Conservation (phyloP, 1,139 yeast genomes). For the Candida sp. region DNA sequence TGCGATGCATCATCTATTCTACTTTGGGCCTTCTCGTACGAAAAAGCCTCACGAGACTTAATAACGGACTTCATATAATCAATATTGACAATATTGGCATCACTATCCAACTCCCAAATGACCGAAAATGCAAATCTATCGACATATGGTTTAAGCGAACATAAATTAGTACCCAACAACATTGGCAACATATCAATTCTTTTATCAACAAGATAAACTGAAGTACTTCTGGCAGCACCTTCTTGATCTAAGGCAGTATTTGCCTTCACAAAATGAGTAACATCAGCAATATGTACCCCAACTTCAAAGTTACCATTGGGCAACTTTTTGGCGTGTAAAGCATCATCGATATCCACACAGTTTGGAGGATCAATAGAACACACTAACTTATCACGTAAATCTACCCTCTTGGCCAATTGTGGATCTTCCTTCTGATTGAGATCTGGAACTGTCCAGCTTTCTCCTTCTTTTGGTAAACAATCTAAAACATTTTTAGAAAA, state of each 20-base stretch:
- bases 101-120: slow-evolving; percentile 87
- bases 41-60: slow-evolving; percentile 89
- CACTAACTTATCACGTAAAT: slow-evolving; percentile 81
- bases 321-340: slow-evolving; percentile 78
- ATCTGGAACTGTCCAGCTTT: slow-evolving; percentile 86
- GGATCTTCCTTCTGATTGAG: slow-evolving; percentile 57
- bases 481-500: slow-evolving; percentile 89
- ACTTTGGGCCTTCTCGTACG: slow-evolving; percentile 90
- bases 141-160: slow-evolving; percentile 93
- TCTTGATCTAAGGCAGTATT: slow-evolving; percentile 91
- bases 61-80: slow-evolving; percentile 87
- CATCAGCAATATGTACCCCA: slow-evolving; percentile 99
- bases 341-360: slow-evolving; percentile 99
- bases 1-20: slow-evolving; percentile 81
- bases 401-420: slow-evolving; percentile 64
- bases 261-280: slow-evolving; percentile 93
- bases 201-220: slow-evolving; percentile 96
- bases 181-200: slow-evolving; percentile 99
- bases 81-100: slow-evolving; percentile 83
- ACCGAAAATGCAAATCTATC: slow-evolving; percentile 97
- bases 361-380: slow-evolving; percentile 98
- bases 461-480: slow-evolving; percentile 92
- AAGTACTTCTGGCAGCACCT: slow-evolving; percentile 97
- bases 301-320: slow-evolving; percentile 96
- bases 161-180: slow-evolving; percentile 91